Conservation (phyloP, 352 stramenopile genomes). For the Phytophthora tentaculata region DNA sequence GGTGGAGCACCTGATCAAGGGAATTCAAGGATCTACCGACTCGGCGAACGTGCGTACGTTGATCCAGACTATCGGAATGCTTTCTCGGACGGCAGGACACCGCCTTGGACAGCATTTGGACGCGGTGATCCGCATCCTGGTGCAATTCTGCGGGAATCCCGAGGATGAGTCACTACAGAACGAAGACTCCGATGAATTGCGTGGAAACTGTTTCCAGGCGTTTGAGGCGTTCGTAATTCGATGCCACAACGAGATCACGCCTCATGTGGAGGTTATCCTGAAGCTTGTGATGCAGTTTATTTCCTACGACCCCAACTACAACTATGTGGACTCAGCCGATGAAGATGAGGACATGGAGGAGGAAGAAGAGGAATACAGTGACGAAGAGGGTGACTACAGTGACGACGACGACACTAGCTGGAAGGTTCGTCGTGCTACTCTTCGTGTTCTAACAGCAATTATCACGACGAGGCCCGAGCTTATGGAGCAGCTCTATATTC, state of each 20-base stretch:
- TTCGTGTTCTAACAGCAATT: constrained; percentile 93
- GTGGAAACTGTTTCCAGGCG: constrained; percentile 98
- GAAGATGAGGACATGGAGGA: constrained; percentile 89
- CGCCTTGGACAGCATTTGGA: constrained; percentile 95
- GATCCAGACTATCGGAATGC: constrained; percentile 97
- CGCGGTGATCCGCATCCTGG: constrained; percentile 96
- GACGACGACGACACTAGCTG: constrained; percentile 96
- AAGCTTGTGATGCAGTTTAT: constrained; percentile 93
- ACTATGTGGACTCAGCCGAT: constrained; percentile 95
- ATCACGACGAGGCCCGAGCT: constrained; percentile 91
- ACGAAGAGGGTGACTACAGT: constrained; percentile 91
- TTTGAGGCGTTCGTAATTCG: constrained; percentile 97
- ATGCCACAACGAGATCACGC: constrained; percentile 96
- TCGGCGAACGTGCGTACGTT: constrained; percentile 89
- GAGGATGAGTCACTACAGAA: constrained; percentile 94
- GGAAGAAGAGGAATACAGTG: constrained; percentile 83
- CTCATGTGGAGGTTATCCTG: constrained; percentile 94
- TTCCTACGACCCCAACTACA: constrained; percentile 99
- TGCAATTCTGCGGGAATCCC: constrained; percentile 93
- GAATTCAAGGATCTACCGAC: constrained; percentile 85
- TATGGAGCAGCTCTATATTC: constrained; percentile 85
- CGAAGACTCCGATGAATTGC: constrained; percentile 94
- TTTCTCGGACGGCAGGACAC: constrained; percentile 96
- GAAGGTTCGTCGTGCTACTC: constrained; percentile 95
- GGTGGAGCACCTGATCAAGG: constrained; percentile 92